Base-by-base conservation (phyloP, 2,329 filamentous ascomycete species). In the Sarocladiaceae sp. region DNA sequence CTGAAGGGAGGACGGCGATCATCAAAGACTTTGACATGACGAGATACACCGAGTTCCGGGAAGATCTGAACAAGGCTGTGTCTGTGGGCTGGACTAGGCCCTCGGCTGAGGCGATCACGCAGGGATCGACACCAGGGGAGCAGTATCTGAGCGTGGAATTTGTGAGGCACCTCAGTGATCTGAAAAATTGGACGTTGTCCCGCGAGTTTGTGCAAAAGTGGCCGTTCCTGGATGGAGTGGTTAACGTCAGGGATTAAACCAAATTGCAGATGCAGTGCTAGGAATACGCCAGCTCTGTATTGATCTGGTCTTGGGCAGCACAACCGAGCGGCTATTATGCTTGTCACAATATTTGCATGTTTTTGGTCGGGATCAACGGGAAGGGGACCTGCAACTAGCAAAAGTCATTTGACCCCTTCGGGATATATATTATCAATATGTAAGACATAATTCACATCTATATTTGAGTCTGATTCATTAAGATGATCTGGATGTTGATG, bases 1-100 rank as follows among this genome's bases (percentile, higher is more conserved):
- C 51, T 7, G 44, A 52, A 4, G 39, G 51, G 7, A 47, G 52
- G 3, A 51, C 53, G 29, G 47, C 35, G 23, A 46, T 55, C 27
- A 55, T 55, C 32, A 44, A 49, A 19, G 42, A 49, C 24, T 41
- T 41, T 13, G 37, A 41, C 13, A 23, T 41, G 37, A 23, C 15
- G 37, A 27, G 7, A 18, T 41, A 16, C 13, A 7, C 19, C 4
- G 37, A 41, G 37, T 41, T 41, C 23, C 15, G 37, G 9, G 23
- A 41, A 3, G 37, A 41, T n/a, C 23, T 41, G 37, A 41, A 41
- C 37, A 6, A 9, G 21, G 13, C 4, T 9, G n/a, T 41, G 7
- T 26, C 15, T 10, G 37, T 41, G 5, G 37, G 37, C 5, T 41
- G 37, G 37, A 29, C 37, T 21, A 41, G 37, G 24, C 37, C 37